phyloP scores from a whole-genome alignment of 2,329 filamentous ascomycete species.

The Saccharata proteae region DNA sequence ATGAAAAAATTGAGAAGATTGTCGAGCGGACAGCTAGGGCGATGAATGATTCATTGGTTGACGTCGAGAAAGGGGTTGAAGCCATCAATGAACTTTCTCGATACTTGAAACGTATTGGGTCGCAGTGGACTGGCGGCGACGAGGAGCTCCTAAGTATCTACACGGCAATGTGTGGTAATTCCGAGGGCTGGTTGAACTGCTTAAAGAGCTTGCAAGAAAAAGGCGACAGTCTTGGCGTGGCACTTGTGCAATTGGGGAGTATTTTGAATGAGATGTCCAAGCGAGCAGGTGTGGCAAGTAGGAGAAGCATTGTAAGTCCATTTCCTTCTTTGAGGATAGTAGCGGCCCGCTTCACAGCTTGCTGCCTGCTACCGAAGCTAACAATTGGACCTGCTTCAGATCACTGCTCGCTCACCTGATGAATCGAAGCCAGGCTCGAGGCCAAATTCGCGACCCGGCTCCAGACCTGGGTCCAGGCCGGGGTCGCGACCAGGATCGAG shows the following conservation, averaged over 20 bases:
- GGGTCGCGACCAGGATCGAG: constrained; percentile 7
- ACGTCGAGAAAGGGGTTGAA: constrained; percentile 65
- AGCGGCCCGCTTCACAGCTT: no score
- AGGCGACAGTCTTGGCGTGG: constrained; percentile 55
- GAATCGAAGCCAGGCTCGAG: no score
- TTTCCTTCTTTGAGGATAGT: constrained; percentile 9
- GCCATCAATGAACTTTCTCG: constrained; percentile 64
- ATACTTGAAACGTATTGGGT: constrained; percentile 58
- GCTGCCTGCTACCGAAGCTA: no score
- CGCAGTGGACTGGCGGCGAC: constrained; percentile 46
- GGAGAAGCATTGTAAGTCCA: constrained; percentile 56
- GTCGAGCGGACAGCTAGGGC: constrained; percentile 64
- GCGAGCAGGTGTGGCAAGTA: constrained; percentile 71
- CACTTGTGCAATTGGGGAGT: constrained; percentile 59
- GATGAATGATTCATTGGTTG: constrained; percentile 65
- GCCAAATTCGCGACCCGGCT: constrained; percentile 6
- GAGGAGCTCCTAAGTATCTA: constrained; percentile 61
- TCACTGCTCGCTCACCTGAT: no score
- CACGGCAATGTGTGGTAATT: constrained; percentile 83
- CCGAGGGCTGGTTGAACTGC: constrained; percentile 77
- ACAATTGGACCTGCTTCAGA: no score
- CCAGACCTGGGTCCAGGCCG: constrained; percentile 7
- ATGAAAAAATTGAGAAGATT: constrained; percentile 84
- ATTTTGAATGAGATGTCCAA: constrained; percentile 79
- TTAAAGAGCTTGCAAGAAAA: constrained; percentile 65